Conservation (phyloP, 1,139 yeast genomes). For the Debaryomycetaceae sp. region DNA sequence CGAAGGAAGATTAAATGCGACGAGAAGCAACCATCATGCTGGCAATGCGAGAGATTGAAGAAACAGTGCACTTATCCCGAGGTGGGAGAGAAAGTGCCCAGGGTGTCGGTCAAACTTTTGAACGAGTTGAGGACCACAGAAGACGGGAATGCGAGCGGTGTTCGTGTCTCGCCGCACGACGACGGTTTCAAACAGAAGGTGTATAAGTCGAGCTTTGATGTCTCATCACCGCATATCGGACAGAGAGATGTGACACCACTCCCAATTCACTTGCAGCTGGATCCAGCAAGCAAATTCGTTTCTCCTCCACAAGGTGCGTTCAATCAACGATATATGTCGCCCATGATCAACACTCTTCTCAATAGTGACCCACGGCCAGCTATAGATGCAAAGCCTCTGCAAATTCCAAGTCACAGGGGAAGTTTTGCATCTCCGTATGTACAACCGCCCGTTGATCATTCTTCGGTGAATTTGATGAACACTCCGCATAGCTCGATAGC, state of each 20-base stretch:
- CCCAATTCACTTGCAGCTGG: not conserved
- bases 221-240: not conserved
- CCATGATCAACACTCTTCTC: not conserved
- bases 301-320: not conserved
- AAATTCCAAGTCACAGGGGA: not conserved
- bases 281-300: not conserved
- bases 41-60: conserved; percentile 26
- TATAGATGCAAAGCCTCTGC: conserved; percentile 1
- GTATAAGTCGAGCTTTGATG: conserved; percentile 7
- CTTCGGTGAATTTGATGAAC: not conserved
- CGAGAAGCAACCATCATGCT: conserved; percentile 49
- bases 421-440: not conserved
- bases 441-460: not conserved
- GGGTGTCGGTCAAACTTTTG: conserved; percentile 9
- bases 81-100: conserved; percentile 18
- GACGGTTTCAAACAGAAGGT: not conserved
- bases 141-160: conserved; percentile 2
- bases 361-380: conserved; percentile 1
- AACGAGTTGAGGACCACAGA: conserved; percentile 3
- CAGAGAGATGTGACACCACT: not conserved
- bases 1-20: conserved; percentile 42
- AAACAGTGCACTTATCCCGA: conserved; percentile 23
- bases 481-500: not conserved
- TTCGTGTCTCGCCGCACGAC: not conserved
- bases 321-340: not conserved